Evolutionary conservation across 768 basidiomycete species (phyloP), one percentile per base, ranked within the genome.

Genomic region (Termitomyces sp.): DNA sequence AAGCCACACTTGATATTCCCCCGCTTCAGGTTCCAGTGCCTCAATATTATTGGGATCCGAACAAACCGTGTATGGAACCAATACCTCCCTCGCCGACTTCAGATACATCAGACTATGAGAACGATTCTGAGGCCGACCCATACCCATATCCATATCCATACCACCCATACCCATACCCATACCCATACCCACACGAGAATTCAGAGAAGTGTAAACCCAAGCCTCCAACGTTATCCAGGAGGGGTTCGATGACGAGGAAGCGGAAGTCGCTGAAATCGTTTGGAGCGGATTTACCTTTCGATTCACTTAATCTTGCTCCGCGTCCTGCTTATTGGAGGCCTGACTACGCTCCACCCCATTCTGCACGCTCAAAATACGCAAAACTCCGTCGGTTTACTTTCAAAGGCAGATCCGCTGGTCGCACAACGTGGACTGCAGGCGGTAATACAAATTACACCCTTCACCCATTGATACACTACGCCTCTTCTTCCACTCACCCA

Each of bases 311-410:
- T 45, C 63, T 61, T 34, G 64, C 60, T 9, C 62, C 59, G n/a
- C 63, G 63, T 12, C 61, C 65, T 15, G n/a, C 30, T 8, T 36
- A 57, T 22, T 66, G 65, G 65, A 62, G 63, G 39, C 55, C 36
- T 13, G 65, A 64, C 31, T 66, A 61, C 47, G 48, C 16, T 20
- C 57, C 63, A 11, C 57, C 57, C 12, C 52, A 48, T 47, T 24
- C 39, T 16, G 24, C 18, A 13, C 52, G 39, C 42, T 24, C 34
- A 2, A 18, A 20, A 18, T 53, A 27, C 4, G 27, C 48, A 15
- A 42, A 62, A 13, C 39, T 47, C 7, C 57, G 48, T 24, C 50
- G 55, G 24, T 24, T 62, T 20, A 60, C 58, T 13, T 34, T 45
- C 4, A 48, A 22, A 37, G 18, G 58, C n/a, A 61, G 39, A 39